Evolutionary conservation across 2,329 filamentous ascomycete species (phyloP).

Genomic region (Trichoderma sp.): DNA sequence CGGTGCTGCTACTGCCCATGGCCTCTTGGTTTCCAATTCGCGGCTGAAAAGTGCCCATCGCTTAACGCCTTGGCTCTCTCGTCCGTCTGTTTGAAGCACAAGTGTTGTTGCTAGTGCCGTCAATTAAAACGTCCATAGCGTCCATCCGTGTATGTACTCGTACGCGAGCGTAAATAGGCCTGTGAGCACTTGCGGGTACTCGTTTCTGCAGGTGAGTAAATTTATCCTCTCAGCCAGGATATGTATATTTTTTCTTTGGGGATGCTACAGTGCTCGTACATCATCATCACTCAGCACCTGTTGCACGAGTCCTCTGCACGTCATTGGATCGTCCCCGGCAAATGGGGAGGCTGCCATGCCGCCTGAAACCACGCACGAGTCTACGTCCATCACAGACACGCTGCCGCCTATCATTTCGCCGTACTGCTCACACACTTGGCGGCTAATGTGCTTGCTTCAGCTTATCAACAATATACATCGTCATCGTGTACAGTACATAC

Average conservation of each 20-base stretch:
- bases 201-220: background rate
- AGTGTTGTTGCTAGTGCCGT: background rate
- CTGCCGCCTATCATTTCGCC: background rate
- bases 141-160: background rate
- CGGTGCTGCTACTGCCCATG: background rate
- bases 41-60: background rate
- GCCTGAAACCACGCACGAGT: background rate
- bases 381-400: background rate
- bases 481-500: background rate
- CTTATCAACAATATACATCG: background rate
- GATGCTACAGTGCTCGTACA: background rate
- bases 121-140: background rate
- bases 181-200: background rate
- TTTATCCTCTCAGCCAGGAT: background rate
- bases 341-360: background rate
- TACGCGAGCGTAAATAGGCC: background rate
- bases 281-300: background rate
- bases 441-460: background rate
- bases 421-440: background rate
- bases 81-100: background rate
- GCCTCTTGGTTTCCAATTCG: background rate
- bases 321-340: slow-evolving; percentile 1
- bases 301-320: background rate
- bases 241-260: background rate
- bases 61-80: background rate